Evolutionary conservation across 805 yeast species (phyloP), one percentile per base, ranked within the genome.

Genomic region (Zygosaccharomyces gambellarensis): DNA sequence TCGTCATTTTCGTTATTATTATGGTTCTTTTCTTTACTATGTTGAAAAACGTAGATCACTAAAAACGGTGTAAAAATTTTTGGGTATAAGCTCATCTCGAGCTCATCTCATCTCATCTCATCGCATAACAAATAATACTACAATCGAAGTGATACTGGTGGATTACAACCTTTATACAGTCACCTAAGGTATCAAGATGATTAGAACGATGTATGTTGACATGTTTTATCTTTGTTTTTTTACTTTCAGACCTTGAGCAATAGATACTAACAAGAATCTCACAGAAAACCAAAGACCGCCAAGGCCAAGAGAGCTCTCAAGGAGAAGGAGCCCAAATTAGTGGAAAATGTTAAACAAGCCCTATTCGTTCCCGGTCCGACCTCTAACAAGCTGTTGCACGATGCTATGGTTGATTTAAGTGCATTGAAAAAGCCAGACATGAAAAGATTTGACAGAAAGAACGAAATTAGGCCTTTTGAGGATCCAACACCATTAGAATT

Each of bases 221-320:
- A 14, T 34, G 19, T 14, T 1, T 14, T 4, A 17, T 17, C 17
- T 27, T 23, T 17, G 7, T 27, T 22, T 8, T 14, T 21, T 11
- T 8, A 12, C n/a, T 21, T 22, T 17, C 11, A 6, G 41, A 17
- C 22, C 4, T 17, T 17, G 23, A 36, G 23, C 17, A 17, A 23
- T 36, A 19, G 34, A 17, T 44, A 44, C 47, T 44, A 44, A 44
- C 47, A 57, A 64, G 62, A 60, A 59, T 53, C 70, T 78, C 76
- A 67, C 76, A 73, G 84, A 40, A 85, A 89, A 59, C 98, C 99
- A 32, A 90, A 90, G 73, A 94, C 85, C 64, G 96, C 96, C 47
- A 89, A 98, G 64, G 81, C 97, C 48, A 94, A 94, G 74, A 82
- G 99, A 70, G 98, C 96, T 5, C 67, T 90, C 55, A 96, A 90